Percentiles rank a stretch among this genome's conserved stretches.
Conservation (phyloP, 257 asterid genomes). For the Nicotiana otophora region DNA sequence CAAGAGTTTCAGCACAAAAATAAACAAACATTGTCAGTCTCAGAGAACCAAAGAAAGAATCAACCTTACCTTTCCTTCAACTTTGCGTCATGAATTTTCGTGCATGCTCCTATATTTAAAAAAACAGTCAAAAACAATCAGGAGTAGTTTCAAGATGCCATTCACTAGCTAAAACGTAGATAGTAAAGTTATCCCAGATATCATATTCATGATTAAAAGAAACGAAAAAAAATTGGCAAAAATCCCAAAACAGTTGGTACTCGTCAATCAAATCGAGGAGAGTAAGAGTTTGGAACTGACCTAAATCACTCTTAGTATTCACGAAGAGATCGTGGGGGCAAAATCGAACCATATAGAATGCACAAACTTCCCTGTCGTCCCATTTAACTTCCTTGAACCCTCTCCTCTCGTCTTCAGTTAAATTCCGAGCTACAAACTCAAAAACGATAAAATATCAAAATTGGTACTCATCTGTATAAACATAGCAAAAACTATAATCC, state of each 20-base stretch:
- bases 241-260: neutral
- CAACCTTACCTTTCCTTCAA: conserved; percentile 79
- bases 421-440: conserved; percentile 61
- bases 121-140: conserved; percentile 4
- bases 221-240: neutral
- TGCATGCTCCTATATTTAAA: conserved; percentile 60
- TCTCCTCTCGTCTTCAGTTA: conserved; percentile 90
- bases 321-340: conserved; percentile 98
- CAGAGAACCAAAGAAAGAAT: neutral
- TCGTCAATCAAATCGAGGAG: neutral
- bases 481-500: neutral
- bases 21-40: neutral
- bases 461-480: neutral
- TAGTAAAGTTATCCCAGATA: neutral
- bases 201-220: neutral
- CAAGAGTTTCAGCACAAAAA: neutral
- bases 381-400: conserved; percentile 83
- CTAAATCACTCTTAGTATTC: conserved; percentile 89
- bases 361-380: conserved; percentile 92
- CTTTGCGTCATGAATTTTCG: conserved; percentile 87
- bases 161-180: neutral
- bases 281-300: conserved; percentile 28
- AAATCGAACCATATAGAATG: conserved; percentile 89
- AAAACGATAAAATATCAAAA: neutral
- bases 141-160: neutral